Evolutionary conservation across 192 early-diverging fungal species (phyloP).

Genomic region (Glomus cerebriforme): DNA sequence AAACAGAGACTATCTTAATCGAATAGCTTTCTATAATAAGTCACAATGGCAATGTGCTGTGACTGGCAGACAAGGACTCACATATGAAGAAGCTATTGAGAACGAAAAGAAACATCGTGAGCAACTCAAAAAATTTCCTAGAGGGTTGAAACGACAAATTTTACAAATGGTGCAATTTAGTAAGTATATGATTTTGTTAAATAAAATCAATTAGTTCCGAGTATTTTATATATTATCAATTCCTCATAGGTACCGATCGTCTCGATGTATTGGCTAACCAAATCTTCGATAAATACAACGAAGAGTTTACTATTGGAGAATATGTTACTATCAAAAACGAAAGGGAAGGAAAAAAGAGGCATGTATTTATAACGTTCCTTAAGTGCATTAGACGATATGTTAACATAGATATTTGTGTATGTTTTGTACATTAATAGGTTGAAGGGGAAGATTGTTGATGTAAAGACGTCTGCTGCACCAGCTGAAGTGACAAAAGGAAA

Average conservation of each 20-base stretch:
- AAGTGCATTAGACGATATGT: background rate
- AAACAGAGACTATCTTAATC: conserved; percentile 68
- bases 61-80: conserved; percentile 73
- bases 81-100: conserved; percentile 77
- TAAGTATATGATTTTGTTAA: conserved; percentile 53
- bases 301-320: background rate
- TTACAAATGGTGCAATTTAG: conserved; percentile 76
- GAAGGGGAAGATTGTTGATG: background rate
- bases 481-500: background rate
- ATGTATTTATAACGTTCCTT: background rate
- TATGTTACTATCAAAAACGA: background rate
- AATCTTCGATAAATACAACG: conserved; percentile 13
- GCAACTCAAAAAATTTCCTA: conserved; percentile 64
- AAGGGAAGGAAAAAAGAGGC: background rate
- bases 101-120: conserved; percentile 71
- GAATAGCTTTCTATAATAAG: conserved; percentile 67
- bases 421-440: background rate
- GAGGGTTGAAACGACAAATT: conserved; percentile 60
- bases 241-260: conserved; percentile 38
- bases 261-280: conserved; percentile 38
- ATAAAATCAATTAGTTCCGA: conserved; percentile 44
- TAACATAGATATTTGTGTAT: background rate
- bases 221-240: conserved; percentile 34
- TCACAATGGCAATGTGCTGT: conserved; percentile 77
- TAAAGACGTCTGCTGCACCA: background rate